phyloP scores from a whole-genome alignment of 2,329 filamentous ascomycete species.

The Arthrobotrys entomopaga region DNA sequence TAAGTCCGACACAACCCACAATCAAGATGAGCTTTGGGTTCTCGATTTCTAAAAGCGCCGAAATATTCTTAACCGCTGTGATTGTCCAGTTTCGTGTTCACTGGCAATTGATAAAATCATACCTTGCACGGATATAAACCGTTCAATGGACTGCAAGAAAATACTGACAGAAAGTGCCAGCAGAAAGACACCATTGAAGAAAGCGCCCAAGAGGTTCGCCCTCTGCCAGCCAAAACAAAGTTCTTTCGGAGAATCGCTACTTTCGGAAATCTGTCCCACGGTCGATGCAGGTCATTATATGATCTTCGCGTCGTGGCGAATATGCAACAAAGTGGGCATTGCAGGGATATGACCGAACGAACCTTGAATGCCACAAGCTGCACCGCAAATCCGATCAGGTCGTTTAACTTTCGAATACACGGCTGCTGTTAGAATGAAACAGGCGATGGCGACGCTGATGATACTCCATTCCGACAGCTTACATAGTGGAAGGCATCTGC shows the following conservation, averaged over 20 bases:
- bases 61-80: not conserved
- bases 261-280: constrained; percentile 68
- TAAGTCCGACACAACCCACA: constrained; percentile 74
- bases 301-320: constrained; percentile 12
- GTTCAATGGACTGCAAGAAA: constrained; percentile 76
- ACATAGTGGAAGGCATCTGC: constrained; percentile 84
- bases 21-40: constrained; percentile 75
- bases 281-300: not conserved
- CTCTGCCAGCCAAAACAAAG: constrained; percentile 81
- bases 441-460: no score
- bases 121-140: constrained; percentile 71
- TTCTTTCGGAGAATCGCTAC: constrained; percentile 68
- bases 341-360: constrained; percentile 3
- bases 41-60: constrained; percentile 67
- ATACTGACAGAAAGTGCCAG: constrained; percentile 78
- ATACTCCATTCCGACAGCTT: constrained; percentile 58
- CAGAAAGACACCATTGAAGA: constrained; percentile 82
- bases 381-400: constrained; percentile 75
- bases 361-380: constrained; percentile 74
- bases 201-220: constrained; percentile 77
- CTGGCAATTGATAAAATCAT: no score
- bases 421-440: constrained; percentile 5
- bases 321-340: not conserved
- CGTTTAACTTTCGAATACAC: constrained; percentile 69
- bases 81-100: not conserved